Evolutionary conservation across 169 alveolate genomes (phyloP).

Genomic region (Eimeria maxima): DNA sequence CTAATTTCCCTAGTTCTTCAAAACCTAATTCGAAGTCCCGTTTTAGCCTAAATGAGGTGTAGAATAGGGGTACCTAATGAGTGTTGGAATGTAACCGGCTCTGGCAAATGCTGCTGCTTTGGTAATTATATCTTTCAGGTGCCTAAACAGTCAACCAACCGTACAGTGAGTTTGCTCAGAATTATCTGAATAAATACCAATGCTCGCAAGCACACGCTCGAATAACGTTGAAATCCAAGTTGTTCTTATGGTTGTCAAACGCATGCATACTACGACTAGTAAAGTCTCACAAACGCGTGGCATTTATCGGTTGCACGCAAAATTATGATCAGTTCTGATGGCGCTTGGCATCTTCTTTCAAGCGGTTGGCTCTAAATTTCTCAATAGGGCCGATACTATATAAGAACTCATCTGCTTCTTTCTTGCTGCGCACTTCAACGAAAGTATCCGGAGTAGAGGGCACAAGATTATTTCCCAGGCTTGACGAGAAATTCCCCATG

Average conservation of each 20-base stretch:
- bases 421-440: conserved; percentile 29
- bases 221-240: not conserved
- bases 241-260: not conserved
- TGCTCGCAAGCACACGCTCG: too few relatives aligned
- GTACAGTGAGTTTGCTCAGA: too few relatives aligned
- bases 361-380: not conserved
- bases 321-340: not conserved
- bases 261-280: not conserved
- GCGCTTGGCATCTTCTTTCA: not conserved
- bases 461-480: not conserved
- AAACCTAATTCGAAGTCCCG: too few relatives aligned
- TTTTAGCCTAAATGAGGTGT: too few relatives aligned
- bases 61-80: too few relatives aligned
- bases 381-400: conserved; percentile 10
- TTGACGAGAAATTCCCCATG: not conserved
- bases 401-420: not conserved
- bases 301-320: not conserved
- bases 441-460: conserved; percentile 1
- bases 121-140: too few relatives aligned
- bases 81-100: too few relatives aligned
- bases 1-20: not conserved
- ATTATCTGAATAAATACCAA: too few relatives aligned
- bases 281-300: not conserved
- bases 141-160: too few relatives aligned
- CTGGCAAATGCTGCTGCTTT: too few relatives aligned